phyloP scores from a whole-genome alignment of 352 stramenopile genomes.

The Phytophthora uliginosa region DNA sequence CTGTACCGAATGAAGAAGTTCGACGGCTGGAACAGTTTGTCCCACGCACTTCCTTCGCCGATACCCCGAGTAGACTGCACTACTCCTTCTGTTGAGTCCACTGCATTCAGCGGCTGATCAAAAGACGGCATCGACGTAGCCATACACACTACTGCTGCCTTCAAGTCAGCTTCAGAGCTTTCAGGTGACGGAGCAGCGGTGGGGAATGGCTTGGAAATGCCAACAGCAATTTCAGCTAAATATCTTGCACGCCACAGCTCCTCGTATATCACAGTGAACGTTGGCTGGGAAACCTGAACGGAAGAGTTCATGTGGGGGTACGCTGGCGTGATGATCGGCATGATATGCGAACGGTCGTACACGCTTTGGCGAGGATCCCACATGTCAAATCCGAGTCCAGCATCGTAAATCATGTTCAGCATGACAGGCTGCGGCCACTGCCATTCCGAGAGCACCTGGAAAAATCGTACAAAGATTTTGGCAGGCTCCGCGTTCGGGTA shows the following conservation, averaged over 20 bases:
- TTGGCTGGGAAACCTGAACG: constrained; percentile 96
- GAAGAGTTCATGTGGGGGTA: constrained; percentile 99
- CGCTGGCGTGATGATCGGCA: constrained; percentile 99
- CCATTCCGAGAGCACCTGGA: constrained; percentile 88
- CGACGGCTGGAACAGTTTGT: constrained; percentile 79
- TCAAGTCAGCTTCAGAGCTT: constrained; percentile 42
- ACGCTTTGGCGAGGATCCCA: constrained; percentile 90
- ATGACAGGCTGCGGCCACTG: constrained; percentile 86
- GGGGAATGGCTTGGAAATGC: constrained; percentile 56
- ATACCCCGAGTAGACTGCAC: constrained; percentile 2
- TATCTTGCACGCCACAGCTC: constrained; percentile 90
- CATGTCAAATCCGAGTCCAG: constrained; percentile 84
- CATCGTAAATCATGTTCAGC: constrained; percentile 90
- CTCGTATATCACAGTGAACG: constrained; percentile 94
- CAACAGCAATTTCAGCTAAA: constrained; percentile 69
- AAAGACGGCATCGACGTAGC: constrained; percentile 47
- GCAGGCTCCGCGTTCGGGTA: constrained; percentile 79
- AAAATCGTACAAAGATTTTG: constrained; percentile 87
- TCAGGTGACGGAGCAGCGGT: constrained; percentile 25
- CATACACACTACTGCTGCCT: constrained; percentile 47
- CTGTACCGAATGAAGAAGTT: constrained; percentile 91
- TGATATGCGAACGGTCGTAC: constrained; percentile 95
- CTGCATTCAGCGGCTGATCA: constrained; percentile 23
- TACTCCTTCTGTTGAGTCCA: constrained; percentile 16
- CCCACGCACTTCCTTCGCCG: constrained; percentile 50